Evolutionary conservation across 345 rosid genomes (phyloP), one percentile per base, ranked within the genome.

Genomic region (Lenwebbia sp.): DNA sequence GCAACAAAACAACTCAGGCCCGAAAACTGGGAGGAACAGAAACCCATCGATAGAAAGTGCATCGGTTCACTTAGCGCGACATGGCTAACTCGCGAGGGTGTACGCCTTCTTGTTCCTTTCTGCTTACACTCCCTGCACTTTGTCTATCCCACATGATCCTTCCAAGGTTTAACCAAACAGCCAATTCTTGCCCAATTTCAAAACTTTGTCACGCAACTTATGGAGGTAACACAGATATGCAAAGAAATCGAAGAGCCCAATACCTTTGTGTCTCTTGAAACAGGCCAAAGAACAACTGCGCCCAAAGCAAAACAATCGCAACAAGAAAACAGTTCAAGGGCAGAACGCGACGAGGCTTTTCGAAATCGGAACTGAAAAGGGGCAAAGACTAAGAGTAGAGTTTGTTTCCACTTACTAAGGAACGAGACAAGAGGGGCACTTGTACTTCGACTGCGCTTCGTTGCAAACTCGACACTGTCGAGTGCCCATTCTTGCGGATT

Each of bases 401-500:
- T 50, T 50, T 50, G 52, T 74, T 25, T 54, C 83, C 83, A 70
- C 97, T 91, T 91, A 95, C 96, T 93, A 94, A 85, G 98, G 96
- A 90, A 84, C 50, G 86, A 93, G 92, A 89, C 98, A 96, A 44
- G 95, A 89, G 8, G 99, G 96, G 88, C 96, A 96, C 91, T 94
- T 96, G 93, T 94, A 96, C 83, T 93, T 94, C 41, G 97, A 95
- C 57, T 83, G 90, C 58, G 93, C 93, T 40, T 90, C 91, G 33
- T 91, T 88, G 90, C 98, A 95, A 51, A 94, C 89, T 90, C 88
- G 88, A 89, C 97, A 94, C 51, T 86, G 89, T 54, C 54, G 91
- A 86, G 90, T 86, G 85, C 86, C 92, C 93, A 90, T 91, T 22
- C n/a, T 37, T 22, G 58, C 13, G 47, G 1, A 22, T 13, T 70